A percentile compares a stretch with the other conserved stretches of the same genome.
Conservation (phyloP, 2,329 filamentous ascomycete genomes). For the Penicillium italicum region DNA sequence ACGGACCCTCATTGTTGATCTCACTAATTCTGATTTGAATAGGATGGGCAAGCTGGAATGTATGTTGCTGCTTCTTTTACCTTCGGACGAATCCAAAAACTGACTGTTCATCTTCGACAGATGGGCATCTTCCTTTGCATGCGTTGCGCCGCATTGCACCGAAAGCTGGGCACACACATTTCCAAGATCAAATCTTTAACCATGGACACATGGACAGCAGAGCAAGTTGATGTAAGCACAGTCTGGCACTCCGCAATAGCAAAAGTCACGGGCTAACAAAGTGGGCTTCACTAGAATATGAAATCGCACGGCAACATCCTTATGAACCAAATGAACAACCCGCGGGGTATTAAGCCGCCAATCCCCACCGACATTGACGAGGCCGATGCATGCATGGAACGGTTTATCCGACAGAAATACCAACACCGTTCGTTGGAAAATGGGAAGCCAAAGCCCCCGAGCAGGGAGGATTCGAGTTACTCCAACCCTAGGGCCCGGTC, state of each 20-base stretch:
- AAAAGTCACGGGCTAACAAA: constrained; percentile 72
- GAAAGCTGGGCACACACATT: constrained; percentile 94
- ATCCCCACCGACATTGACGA: constrained; percentile 90
- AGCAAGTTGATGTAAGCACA: constrained; percentile 83
- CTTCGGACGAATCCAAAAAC: constrained; percentile 6
- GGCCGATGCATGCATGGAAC: constrained; percentile 89
- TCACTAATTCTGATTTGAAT: constrained; percentile 14
- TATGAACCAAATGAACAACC: constrained; percentile 88
- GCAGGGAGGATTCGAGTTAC: constrained; percentile 56
- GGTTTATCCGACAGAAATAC: constrained; percentile 94
- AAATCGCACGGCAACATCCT: constrained; percentile 80
- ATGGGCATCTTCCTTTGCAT: constrained; percentile 95
- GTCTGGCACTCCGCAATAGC: not conserved
- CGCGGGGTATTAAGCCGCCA: constrained; percentile 74
- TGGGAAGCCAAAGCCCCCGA: constrained; percentile 44
- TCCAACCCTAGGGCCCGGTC: constrained; percentile 31
- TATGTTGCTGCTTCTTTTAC: constrained; percentile 48
- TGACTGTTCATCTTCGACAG: constrained; percentile 45
- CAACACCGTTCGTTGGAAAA: constrained; percentile 59
- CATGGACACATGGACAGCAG: constrained; percentile 95
- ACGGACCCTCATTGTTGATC: constrained; percentile 5
- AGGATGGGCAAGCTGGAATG: constrained; percentile 97
- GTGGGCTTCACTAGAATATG: constrained; percentile 66
- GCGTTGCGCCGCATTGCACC: constrained; percentile 91
- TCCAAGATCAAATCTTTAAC: constrained; percentile 98